These are phyloP conservation scores for Coprinopsis strossmayeri DNA, from an alignment of 768 basidiomycete species.

Conservation along the genomic window DNA sequence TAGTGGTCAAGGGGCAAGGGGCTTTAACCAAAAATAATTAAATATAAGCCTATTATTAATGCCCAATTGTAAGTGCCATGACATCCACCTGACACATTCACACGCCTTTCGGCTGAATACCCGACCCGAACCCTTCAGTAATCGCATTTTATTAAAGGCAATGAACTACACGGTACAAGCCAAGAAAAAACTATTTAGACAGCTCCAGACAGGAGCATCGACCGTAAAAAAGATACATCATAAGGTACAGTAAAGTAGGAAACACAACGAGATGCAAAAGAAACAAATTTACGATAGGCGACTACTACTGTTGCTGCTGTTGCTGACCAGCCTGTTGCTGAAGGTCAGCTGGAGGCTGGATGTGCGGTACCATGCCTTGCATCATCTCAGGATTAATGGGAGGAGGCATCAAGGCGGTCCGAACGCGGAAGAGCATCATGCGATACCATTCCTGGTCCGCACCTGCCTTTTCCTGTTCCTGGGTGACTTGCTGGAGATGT, in stretches of 20 bases:
- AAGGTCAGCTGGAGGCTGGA: slow-evolving; percentile 34
- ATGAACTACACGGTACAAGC: too few relatives aligned
- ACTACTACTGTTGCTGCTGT: neutral
- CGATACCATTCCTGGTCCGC: slow-evolving; percentile 81
- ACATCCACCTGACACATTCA: slow-evolving; percentile 7
- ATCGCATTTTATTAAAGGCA: too few relatives aligned
- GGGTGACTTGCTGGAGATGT: slow-evolving; percentile 68
- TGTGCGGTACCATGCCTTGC: slow-evolving; percentile 38
- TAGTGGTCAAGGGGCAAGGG: neutral
- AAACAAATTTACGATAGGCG: neutral
- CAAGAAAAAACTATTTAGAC: too few relatives aligned
- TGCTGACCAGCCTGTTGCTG: slow-evolving; percentile 7
- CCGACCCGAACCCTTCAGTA: slow-evolving; percentile 1
- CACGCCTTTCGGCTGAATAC: neutral
- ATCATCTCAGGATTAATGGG: slow-evolving; percentile 48
- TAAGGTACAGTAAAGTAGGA: neutral
- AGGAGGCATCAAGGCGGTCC: slow-evolving; percentile 61
- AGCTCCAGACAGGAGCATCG: too few relatives aligned
- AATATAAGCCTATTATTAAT: slow-evolving; percentile 4
- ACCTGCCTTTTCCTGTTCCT: slow-evolving; percentile 76
- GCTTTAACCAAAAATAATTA: slow-evolving; percentile 2
- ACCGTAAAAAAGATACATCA: neutral
- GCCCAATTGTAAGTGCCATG: slow-evolving; percentile 1
- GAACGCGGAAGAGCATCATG: slow-evolving; percentile 78
- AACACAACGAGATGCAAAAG: neutral